Base-by-base conservation (phyloP, 2,329 filamentous ascomycete species). In the Beauveria bassiana region DNA sequence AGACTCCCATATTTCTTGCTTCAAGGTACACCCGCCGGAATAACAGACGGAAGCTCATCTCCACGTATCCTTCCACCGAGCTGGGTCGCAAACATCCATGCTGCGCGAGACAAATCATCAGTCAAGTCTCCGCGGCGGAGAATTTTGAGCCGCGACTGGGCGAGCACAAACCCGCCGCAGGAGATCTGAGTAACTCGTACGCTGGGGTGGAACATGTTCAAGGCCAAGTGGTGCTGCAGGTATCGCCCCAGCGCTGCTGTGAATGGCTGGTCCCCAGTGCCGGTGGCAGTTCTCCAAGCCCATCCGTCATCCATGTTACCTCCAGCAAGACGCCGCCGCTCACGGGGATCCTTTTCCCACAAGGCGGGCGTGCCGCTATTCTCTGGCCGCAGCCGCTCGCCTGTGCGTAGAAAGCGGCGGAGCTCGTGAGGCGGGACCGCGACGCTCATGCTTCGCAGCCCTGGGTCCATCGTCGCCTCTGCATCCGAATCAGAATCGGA, bases 141-240 rank as follows among this genome's bases (percentile, higher is more conserved):
- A 16, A 84, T 69, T 69, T 85, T 85, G 22, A 85, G 56, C 31
- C 81, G 74, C 12, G 72, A 78, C 63, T 83, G 81, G 0, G 79
- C 79, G 12, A 85, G 70, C 43, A 80, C 78, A 61, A 86, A 86
- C 0, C 81, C 82, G 0, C 78, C 79, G 63, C 82, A 85, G 0
- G 81, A 81, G 31, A 86, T 75, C 64, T 82, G 81, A 14, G 73
- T 73, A 26, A 86, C 70, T 1, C 76, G 72, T 3, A 85, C 81
- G n/a, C 77, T 74, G 0, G 82, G 79, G 65, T 85, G 81, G 61
- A 82, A 81, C 64, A 86, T 65, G 66, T 85, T 75, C 16, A 86
- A 69, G 0, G 79, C 81, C 5, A 85, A 72, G 63, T 85, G 81
- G n/a, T 77, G 72, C 60, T 78, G 70, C 7, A 85, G 63, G 61